Conservation (phyloP, 805 yeast genomes). For the Myxozyma kluyveri region DNA sequence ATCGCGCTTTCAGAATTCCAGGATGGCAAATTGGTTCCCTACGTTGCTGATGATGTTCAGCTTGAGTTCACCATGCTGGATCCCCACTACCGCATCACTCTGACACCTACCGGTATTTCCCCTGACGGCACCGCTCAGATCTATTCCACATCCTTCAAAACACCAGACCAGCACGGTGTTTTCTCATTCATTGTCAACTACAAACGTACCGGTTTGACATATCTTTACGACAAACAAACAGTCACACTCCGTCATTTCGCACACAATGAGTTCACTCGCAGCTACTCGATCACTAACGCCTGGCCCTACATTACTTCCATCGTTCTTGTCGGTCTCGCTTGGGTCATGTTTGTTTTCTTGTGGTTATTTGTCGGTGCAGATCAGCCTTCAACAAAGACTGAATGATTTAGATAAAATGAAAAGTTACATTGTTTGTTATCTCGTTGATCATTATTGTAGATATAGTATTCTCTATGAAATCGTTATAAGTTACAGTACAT, state of each 20-base stretch:
- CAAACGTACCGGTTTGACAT: slow-evolving; percentile 72
- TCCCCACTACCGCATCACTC: slow-evolving; percentile 83
- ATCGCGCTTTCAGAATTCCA: slow-evolving; percentile 45
- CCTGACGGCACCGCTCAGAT: slow-evolving; percentile 39
- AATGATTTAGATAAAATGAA: slow-evolving; percentile 1
- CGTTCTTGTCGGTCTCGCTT: slow-evolving; percentile 63
- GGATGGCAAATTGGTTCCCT: slow-evolving; percentile 70
- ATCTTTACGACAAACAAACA: slow-evolving; percentile 59
- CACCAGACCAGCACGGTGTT: slow-evolving; percentile 97
- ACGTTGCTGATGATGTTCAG: slow-evolving; percentile 60
- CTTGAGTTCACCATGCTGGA: slow-evolving; percentile 86
- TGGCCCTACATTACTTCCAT: slow-evolving; percentile 86
- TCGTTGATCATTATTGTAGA: neutral
- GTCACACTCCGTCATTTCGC: slow-evolving; percentile 92
- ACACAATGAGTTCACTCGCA: slow-evolving; percentile 88
- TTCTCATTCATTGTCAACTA: slow-evolving; percentile 81
- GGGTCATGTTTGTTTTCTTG: slow-evolving; percentile 72
- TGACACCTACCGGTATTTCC: slow-evolving; percentile 46
- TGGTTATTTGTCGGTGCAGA: slow-evolving; percentile 36
- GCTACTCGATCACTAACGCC: slow-evolving; percentile 89
- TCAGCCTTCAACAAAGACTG: slow-evolving; percentile 14
- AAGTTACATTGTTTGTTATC: neutral
- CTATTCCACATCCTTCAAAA: slow-evolving; percentile 55
- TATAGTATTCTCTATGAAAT: neutral
- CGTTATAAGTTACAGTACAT: neutral